phyloP scores from a whole-genome alignment of 495 filamentous ascomycete genomes.

The Platismatia glauca region DNA sequence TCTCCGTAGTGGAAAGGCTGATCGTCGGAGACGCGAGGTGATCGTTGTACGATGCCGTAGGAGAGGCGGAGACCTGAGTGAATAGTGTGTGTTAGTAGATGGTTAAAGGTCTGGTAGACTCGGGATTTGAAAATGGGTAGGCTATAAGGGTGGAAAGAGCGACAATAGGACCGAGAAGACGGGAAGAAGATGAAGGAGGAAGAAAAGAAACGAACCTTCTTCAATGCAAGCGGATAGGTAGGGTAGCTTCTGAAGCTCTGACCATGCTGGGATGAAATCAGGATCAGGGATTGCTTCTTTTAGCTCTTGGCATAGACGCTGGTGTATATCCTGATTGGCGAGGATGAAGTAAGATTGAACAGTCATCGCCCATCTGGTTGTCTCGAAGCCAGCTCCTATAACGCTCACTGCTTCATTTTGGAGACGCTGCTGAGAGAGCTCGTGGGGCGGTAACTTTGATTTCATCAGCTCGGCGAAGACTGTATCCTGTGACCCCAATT shows the following conservation, averaged over 20 bases:
- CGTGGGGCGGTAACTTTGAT: constrained; percentile 23
- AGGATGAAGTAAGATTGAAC: constrained; percentile 20
- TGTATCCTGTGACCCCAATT: constrained; percentile 18
- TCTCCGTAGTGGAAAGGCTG: constrained; percentile 21
- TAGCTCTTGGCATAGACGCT: constrained; percentile 16
- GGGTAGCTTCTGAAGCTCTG: constrained; percentile 29
- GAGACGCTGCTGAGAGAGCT: constrained; percentile 24
- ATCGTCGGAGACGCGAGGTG: constrained; percentile 23
- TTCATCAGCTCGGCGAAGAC: constrained; percentile 28
- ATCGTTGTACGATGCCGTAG: constrained; percentile 25
- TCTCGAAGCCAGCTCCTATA: constrained; percentile 22
- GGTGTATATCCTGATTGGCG: constrained; percentile 10
- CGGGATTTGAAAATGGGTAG: too few relatives aligned
- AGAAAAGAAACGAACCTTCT: constrained; percentile 22
- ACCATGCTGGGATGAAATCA: constrained; percentile 23
- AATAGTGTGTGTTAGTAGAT: neutral
- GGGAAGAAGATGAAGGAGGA: neutral
- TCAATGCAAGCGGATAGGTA: constrained; percentile 37
- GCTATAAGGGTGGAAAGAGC: too few relatives aligned
- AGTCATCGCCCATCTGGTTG: constrained; percentile 16
- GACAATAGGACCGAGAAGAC: too few relatives aligned
- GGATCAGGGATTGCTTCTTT: constrained; percentile 23
- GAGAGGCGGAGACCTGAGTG: constrained; percentile 30
- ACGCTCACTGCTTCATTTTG: constrained; percentile 30
- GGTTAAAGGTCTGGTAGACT: neutral